Conservation (phyloP, 2,329 filamentous ascomycete genomes). For the Ophiosphaerella korrae region DNA sequence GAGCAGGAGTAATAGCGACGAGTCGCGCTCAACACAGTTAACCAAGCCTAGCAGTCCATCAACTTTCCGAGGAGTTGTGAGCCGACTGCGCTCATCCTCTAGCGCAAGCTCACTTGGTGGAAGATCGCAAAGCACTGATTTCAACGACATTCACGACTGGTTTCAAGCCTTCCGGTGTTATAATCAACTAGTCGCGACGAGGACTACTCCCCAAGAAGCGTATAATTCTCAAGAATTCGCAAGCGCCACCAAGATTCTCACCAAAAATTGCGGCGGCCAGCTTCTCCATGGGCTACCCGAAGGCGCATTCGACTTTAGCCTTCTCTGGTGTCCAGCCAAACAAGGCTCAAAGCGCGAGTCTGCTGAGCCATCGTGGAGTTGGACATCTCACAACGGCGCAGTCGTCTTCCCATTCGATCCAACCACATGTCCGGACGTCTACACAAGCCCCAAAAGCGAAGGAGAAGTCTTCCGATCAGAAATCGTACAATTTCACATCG, state of each 20-base stretch:
- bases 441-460: slow-evolving; percentile 20
- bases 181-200: slow-evolving; percentile 36
- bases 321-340: slow-evolving; percentile 42
- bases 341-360: slow-evolving; percentile 15
- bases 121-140: slow-evolving; percentile 24
- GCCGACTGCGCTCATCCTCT: slow-evolving; percentile 35
- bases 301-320: slow-evolving; percentile 36
- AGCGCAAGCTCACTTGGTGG: slow-evolving; percentile 25
- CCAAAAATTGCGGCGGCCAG: slow-evolving; percentile 35
- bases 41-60: slow-evolving; percentile 24
- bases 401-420: slow-evolving; percentile 44
- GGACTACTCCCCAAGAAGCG: slow-evolving; percentile 16
- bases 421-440: slow-evolving; percentile 37
- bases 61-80: slow-evolving; percentile 29
- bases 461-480: slow-evolving; percentile 38
- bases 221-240: slow-evolving; percentile 23
- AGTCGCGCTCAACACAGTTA: slow-evolving; percentile 30
- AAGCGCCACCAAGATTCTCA: slow-evolving; percentile 29
- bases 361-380: slow-evolving; percentile 40
- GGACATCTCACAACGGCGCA: slow-evolving; percentile 31
- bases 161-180: slow-evolving; percentile 37
- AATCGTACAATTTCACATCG: slow-evolving; percentile 32
- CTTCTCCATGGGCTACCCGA: slow-evolving; percentile 41
- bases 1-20: slow-evolving; percentile 33
- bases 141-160: slow-evolving; percentile 37